These are phyloP conservation scores for Parmales sp. DNA, from an alignment of 108 stramenopile genomes.

Conservation along the genomic window DNA sequence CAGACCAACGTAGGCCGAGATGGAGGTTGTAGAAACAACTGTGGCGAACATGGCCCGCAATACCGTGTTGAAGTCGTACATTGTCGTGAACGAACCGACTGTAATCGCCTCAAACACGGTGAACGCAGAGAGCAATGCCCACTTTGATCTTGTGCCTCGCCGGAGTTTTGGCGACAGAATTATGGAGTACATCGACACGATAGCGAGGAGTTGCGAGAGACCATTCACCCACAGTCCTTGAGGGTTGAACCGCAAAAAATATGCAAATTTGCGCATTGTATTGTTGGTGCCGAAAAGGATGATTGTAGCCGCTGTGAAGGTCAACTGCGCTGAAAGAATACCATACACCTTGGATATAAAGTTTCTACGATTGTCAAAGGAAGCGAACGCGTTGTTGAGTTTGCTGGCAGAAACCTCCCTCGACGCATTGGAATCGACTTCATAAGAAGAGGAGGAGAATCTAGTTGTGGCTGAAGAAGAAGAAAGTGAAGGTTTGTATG, in stretches of 20 bases:
- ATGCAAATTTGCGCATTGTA: neutral
- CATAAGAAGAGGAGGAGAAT: no score
- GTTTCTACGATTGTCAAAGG: neutral
- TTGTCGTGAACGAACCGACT: neutral
- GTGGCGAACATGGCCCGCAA: slow-evolving; percentile 56
- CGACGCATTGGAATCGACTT: no score
- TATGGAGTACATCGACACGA: neutral
- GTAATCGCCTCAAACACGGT: neutral
- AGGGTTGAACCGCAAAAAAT: neutral
- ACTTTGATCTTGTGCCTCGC: neutral
- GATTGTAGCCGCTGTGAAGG: neutral
- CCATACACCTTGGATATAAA: neutral
- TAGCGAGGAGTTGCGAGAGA: neutral
- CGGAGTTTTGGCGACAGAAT: neutral
- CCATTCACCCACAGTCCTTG: neutral
- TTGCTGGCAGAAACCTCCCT: no score
- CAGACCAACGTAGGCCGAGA: slow-evolving; percentile 62
- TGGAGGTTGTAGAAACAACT: slow-evolving; percentile 46
- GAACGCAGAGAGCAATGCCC: neutral
- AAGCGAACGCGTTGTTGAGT: neutral
- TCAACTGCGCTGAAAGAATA: neutral
- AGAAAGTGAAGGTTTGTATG: no score
- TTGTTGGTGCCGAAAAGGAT: neutral
- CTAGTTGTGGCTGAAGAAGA: no score
- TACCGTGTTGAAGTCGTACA: slow-evolving; percentile 20